Base-by-base conservation (phyloP, 768 basidiomycete species). In the Termitomyces sp. region DNA sequence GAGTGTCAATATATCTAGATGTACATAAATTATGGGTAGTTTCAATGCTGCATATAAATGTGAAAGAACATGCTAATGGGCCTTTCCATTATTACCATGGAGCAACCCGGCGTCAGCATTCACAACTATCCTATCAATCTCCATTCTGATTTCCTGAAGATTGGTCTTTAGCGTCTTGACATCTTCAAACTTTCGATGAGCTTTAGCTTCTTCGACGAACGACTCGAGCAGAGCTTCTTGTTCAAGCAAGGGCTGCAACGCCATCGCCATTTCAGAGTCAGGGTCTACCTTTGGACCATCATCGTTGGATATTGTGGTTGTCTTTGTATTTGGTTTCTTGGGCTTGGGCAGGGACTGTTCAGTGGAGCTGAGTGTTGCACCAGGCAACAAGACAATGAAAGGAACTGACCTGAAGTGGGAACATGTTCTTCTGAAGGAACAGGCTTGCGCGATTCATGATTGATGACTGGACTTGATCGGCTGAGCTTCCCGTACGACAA, bases 101-200 rank as follows among this genome's bases (percentile, higher is more conserved):
- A 54, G 34, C 58, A 61, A 57, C 14, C 63, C 60, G 12, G 42
- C 29, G 29, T 69, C 68, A 36, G 63, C 63, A 55, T 68, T 69
- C 10, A 68, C 70, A 47, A 88, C 51, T 62, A 95, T 79, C 69
- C 81, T 85, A 64, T 87, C 86, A 55, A 98, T 95, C 78, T 96
- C 96, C 12, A 70, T 79, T 65, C 89, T 80, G 59, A 99, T 92
- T 76, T 98, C 96, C 50, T 77, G 79, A 55, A 98, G 72, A 71
- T 89, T 96, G 37, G 76, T 71, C 70, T 91, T 88, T 63, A 99
- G 77, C 4, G 89, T 90, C 73, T 90, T 90, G 14, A 90, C 91
- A 69, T 99, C 97, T 73, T 98, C 96, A 65, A 98, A 98, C 75
- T 98, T 98, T 47, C 96, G 81, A 66, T 89, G 89, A 2, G 86